phyloP scores from a whole-genome alignment of 768 basidiomycete genomes.

The Phlebiopsis gigantea region DNA sequence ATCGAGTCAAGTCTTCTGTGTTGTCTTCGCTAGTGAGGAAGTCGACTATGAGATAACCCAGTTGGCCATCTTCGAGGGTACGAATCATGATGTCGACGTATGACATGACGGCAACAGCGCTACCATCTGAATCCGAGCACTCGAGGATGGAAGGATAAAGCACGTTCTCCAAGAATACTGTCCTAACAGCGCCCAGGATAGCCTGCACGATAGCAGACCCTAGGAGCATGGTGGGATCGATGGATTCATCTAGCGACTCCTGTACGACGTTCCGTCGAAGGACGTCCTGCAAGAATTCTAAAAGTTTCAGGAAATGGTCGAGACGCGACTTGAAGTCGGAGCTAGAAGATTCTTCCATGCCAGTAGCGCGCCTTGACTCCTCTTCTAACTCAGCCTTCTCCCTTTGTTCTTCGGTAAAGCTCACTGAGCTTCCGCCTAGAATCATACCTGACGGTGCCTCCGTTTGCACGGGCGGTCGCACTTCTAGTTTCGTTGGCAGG shows the following conservation, averaged over 20 bases:
- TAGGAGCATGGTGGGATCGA: conserved; percentile 61
- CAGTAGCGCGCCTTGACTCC: conserved; percentile 51
- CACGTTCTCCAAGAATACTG: conserved; percentile 88
- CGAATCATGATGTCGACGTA: conserved; percentile 88
- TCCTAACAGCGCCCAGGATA: conserved; percentile 75
- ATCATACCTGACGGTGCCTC: conserved; percentile 32
- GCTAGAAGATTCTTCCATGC: conserved; percentile 72
- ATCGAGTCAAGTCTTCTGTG: conserved; percentile 48
- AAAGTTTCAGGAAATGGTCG: conserved; percentile 83
- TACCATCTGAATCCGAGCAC: conserved; percentile 90
- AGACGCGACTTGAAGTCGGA: conserved; percentile 74
- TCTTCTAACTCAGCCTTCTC: conserved; percentile 42
- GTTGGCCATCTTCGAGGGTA: conserved; percentile 61
- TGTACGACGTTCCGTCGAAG: conserved; percentile 58
- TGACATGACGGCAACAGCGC: conserved; percentile 91
- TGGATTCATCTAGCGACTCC: conserved; percentile 31
- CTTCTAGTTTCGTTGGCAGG: conserved; percentile 44
- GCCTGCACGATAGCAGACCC: conserved; percentile 80
- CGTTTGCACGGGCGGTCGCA: conserved; percentile 54
- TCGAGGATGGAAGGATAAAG: conserved; percentile 91
- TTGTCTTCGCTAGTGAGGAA: conserved; percentile 87
- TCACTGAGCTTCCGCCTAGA: neutral
- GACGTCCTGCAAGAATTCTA: conserved; percentile 91
- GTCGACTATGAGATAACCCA: conserved; percentile 66
- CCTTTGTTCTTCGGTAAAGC: conserved; percentile 47